A percentile compares a stretch with the other conserved stretches of the same genome.
Conservation (phyloP, 108 stramenopile genomes). For the Nannochloropsis granulata region DNA sequence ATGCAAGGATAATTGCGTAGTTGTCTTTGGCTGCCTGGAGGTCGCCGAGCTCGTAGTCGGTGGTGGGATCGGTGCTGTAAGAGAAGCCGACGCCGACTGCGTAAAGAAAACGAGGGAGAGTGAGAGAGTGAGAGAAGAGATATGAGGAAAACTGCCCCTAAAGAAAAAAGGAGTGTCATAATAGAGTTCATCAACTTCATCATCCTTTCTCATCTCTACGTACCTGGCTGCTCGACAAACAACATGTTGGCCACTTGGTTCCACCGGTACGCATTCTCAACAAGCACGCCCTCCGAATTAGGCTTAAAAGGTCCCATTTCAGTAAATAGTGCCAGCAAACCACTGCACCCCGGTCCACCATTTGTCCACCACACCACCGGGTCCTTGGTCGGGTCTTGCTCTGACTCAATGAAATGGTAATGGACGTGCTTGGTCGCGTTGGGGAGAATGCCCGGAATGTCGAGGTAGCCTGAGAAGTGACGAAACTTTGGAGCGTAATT, state of each 20-base stretch:
- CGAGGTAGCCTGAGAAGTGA: background rate
- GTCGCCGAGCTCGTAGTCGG: slow-evolving; percentile 4
- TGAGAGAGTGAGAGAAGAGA: background rate
- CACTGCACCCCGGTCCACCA: slow-evolving; percentile 23
- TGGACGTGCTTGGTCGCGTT: background rate
- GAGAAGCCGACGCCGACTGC: slow-evolving; percentile 17
- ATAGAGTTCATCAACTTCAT: too few relatives aligned
- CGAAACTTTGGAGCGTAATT: background rate
- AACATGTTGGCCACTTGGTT: slow-evolving; percentile 15
- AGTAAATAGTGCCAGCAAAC: slow-evolving; percentile 13
- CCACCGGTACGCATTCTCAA: slow-evolving; percentile 13
- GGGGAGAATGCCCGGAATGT: background rate
- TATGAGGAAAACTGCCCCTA: too few relatives aligned
- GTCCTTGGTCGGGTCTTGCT: background rate
- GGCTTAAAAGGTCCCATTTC: slow-evolving; percentile 12
- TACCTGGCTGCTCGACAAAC: slow-evolving; percentile 2
- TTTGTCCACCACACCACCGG: slow-evolving; percentile 19
- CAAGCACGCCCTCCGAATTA: background rate
- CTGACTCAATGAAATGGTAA: slow-evolving; percentile 8
- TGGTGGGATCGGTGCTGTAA: slow-evolving; percentile 1
- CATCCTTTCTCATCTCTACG: too few relatives aligned
- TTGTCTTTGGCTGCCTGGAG: slow-evolving; percentile 9
- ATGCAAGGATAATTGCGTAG: slow-evolving; percentile 9
- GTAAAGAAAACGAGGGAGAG: background rate
- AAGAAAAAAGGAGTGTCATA: too few relatives aligned